Evolutionary conservation across 768 basidiomycete species (phyloP).

Genomic region (Calocybe gangraenosa): DNA sequence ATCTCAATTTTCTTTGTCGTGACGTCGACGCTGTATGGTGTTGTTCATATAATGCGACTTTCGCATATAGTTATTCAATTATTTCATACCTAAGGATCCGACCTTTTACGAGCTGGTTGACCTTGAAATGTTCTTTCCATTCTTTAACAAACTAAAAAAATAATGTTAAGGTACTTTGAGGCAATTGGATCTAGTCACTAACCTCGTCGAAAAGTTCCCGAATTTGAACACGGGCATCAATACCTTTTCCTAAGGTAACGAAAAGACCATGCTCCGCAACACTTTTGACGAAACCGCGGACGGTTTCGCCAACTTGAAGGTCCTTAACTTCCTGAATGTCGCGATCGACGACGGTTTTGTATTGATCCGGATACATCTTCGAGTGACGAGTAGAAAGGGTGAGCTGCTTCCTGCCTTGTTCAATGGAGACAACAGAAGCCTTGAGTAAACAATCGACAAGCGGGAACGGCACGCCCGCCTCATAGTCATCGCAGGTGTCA

Average conservation of each 20-base stretch:
- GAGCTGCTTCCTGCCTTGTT: slow-evolving; percentile 62
- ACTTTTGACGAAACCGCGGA: slow-evolving; percentile 89
- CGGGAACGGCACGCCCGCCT: slow-evolving; percentile 51
- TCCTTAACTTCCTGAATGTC: slow-evolving; percentile 62
- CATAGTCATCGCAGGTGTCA: slow-evolving; percentile 79
- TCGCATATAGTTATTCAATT: neutral
- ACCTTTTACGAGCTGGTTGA: slow-evolving; percentile 84
- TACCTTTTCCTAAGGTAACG: slow-evolving; percentile 75
- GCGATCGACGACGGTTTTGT: slow-evolving; percentile 52
- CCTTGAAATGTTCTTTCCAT: slow-evolving; percentile 80
- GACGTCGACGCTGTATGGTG: slow-evolving; percentile 55
- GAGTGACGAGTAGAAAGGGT: slow-evolving; percentile 81
- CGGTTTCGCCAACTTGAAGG: slow-evolving; percentile 65
- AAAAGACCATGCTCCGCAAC: slow-evolving; percentile 86
- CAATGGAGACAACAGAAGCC: slow-evolving; percentile 66
- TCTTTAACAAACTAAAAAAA: slow-evolving; percentile 84
- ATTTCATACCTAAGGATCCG: slow-evolving; percentile 67
- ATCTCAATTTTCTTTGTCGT: slow-evolving; percentile 84
- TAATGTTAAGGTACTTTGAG: slow-evolving; percentile 4
- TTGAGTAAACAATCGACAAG: slow-evolving; percentile 62
- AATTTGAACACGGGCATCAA: slow-evolving; percentile 92
- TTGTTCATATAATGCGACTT: slow-evolving; percentile 1
- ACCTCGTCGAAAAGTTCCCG: slow-evolving; percentile 88
- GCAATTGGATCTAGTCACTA: slow-evolving; percentile 19
- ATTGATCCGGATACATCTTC: slow-evolving; percentile 50